These are phyloP conservation scores for Blumeria hordei DNA, from an alignment of 2,329 filamentous ascomycete genomes.

Conservation along the genomic window DNA sequence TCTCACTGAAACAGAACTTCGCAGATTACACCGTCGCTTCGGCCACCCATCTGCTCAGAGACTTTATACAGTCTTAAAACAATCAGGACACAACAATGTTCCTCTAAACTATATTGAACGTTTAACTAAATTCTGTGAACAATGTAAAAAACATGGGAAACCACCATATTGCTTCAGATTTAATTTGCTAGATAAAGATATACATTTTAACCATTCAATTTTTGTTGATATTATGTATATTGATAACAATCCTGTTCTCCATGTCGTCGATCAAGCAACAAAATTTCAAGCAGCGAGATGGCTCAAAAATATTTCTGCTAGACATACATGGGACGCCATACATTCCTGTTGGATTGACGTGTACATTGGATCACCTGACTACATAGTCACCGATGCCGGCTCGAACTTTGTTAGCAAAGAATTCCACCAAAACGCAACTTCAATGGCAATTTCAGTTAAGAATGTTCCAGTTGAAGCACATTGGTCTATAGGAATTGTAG, in stretches of 20 bases:
- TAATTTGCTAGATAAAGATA: neutral
- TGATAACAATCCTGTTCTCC: neutral
- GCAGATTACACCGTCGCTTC: neutral
- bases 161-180: neutral
- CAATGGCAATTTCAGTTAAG: neutral
- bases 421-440: neutral
- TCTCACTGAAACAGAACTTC: neutral
- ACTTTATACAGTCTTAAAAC: neutral
- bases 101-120: neutral
- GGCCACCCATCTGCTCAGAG: neutral
- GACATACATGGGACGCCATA: neutral
- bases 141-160: neutral
- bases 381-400: neutral
- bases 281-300: neutral
- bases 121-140: neutral
- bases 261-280: neutral
- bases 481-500: neutral
- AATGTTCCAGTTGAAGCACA: neutral
- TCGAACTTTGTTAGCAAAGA: neutral
- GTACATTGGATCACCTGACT: neutral
- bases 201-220: neutral
- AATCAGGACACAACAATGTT: neutral
- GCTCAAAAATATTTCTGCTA: neutral
- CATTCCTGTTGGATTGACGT: neutral
- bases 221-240: neutral